phyloP scores from a whole-genome alignment of 345 rosid genomes.

The Hirschfeldia incana region DNA sequence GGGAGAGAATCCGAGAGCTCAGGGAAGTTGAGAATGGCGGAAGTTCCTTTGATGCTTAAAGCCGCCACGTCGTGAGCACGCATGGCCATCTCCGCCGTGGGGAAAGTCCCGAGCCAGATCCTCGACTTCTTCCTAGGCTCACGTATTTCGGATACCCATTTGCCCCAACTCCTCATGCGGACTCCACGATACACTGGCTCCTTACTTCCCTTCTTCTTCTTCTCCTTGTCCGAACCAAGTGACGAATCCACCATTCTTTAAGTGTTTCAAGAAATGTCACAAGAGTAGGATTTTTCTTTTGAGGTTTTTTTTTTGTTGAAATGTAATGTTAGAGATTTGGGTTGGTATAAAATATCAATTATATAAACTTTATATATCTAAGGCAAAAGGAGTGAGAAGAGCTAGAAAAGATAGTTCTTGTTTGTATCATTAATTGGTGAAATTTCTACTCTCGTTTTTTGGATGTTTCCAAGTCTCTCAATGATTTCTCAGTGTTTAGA shows the following conservation, averaged over 20 bases:
- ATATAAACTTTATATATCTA: background rate
- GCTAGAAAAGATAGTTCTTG: constrained; percentile 28
- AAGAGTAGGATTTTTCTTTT: background rate
- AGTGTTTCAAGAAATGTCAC: constrained; percentile 13
- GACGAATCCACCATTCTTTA: constrained; percentile 20
- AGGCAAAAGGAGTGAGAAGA: constrained; percentile 15
- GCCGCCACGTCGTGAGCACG: constrained; percentile 99
- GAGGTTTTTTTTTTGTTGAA: background rate
- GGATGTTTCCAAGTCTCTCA: constrained; percentile 23
- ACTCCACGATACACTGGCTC: constrained; percentile 85
- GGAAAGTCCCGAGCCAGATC: constrained; percentile 97
- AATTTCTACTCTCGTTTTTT: constrained; percentile 11
- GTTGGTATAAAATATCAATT: background rate
- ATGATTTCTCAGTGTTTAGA: background rate
- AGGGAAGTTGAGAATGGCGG: constrained; percentile 90
- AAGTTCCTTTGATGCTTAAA: constrained; percentile 69
- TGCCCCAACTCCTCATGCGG: constrained; percentile 91
- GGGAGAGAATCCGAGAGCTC: constrained; percentile 64
- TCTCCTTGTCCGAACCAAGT: constrained; percentile 19
- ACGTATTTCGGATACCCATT: constrained; percentile 98
- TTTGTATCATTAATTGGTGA: constrained; percentile 30
- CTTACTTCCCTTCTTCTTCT: constrained; percentile 35
- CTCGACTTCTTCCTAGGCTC: constrained; percentile 89
- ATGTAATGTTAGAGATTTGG: background rate
- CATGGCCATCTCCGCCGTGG: constrained; percentile 95